Evolutionary conservation across 441 rosid genomes (phyloP).

Genomic region (Gossypium laxum): DNA sequence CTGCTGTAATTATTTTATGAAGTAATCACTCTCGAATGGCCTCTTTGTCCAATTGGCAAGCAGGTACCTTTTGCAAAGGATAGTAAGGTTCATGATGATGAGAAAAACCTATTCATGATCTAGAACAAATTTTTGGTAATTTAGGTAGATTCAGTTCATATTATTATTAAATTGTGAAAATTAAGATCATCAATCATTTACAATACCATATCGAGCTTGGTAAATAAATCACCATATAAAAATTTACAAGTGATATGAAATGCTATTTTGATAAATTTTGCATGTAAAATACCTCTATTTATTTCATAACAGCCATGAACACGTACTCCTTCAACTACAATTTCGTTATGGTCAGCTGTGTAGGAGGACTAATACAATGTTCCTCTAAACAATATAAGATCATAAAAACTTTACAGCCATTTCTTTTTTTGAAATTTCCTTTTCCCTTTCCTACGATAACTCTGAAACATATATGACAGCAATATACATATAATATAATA

Average conservation of each 20-base stretch:
- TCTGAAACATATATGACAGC: neutral
- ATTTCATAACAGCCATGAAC: neutral
- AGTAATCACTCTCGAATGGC: neutral
- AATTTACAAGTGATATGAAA: too few species aligned
- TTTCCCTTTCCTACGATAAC: neutral
- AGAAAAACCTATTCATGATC: too few species aligned
- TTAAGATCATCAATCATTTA: too few species aligned
- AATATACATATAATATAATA: too few species aligned
- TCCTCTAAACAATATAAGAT: neutral
- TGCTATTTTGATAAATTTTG: neutral
- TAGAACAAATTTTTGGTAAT: too few species aligned
- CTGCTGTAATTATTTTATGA: neutral
- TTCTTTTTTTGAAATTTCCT: neutral
- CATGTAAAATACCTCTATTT: neutral
- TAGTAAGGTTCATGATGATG: too few species aligned
- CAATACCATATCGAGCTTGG: too few species aligned
- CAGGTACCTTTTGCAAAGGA: too few species aligned
- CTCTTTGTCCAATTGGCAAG: too few species aligned
- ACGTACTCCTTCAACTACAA: neutral
- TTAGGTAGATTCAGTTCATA: too few species aligned
- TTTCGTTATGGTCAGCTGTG: neutral
- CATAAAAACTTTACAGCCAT: neutral
- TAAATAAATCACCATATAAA: too few species aligned
- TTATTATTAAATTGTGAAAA: too few species aligned
- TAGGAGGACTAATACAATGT: neutral